These are phyloP conservation scores for Lachnellula cervina DNA, from an alignment of 2,329 filamentous ascomycete species.

Conservation along the genomic window DNA sequence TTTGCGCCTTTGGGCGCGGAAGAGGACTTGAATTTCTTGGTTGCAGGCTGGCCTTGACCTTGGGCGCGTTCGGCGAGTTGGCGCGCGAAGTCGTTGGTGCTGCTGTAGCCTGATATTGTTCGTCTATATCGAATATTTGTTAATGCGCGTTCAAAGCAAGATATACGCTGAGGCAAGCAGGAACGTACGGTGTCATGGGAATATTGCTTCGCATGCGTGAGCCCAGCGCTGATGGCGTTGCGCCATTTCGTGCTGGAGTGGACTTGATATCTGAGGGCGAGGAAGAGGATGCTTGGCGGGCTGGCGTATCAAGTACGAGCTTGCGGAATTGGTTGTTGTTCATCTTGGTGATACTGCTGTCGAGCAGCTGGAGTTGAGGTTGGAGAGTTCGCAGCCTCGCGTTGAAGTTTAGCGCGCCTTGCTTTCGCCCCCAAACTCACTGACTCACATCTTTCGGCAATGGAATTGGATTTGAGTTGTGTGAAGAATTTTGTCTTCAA, in stretches of 20 bases:
- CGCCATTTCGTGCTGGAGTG: constrained; percentile 38
- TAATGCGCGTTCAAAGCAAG: neutral
- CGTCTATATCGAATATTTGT: constrained; percentile 12
- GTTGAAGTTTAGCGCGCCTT: neutral
- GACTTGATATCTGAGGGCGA: constrained; percentile 11
- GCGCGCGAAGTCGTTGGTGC: constrained; percentile 64
- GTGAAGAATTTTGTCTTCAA: neutral
- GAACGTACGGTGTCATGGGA: constrained; percentile 83
- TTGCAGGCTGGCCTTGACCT: constrained; percentile 32
- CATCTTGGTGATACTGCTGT: constrained; percentile 49
- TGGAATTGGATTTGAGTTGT: neutral
- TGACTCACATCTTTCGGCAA: neutral
- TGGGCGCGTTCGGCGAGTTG: constrained; percentile 65
- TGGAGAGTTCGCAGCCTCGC: neutral
- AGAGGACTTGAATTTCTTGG: constrained; percentile 71
- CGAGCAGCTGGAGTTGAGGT: neutral
- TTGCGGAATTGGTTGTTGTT: constrained; percentile 94
- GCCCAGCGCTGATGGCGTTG: constrained; percentile 56
- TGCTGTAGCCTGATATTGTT: constrained; percentile 16
- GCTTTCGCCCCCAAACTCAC: neutral
- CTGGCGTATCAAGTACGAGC: constrained; percentile 57
- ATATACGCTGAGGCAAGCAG: neutral
- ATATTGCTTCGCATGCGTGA: constrained; percentile 76
- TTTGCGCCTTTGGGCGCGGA: constrained; percentile 78
- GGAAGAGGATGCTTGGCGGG: constrained; percentile 29